A percentile compares a stretch with the other conserved stretches of the same genome.
phyloP scores from a whole-genome alignment of 2,329 filamentous ascomycete genomes.

The Paraphaeosphaeria minitans region DNA sequence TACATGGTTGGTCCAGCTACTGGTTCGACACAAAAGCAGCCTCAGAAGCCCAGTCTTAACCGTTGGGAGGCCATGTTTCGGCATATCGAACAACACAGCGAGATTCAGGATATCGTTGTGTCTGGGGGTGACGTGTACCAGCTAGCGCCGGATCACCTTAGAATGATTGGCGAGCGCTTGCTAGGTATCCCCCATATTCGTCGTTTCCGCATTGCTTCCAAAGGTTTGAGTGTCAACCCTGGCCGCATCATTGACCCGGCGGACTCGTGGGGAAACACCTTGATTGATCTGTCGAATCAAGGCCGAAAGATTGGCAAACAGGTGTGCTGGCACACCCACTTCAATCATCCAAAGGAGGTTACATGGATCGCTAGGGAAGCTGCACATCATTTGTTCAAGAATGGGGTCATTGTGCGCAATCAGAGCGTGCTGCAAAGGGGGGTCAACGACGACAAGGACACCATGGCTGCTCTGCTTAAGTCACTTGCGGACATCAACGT shows the following conservation, averaged over 20 bases:
- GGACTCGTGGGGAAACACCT: slow-evolving; percentile 60
- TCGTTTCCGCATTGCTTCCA: slow-evolving; percentile 66
- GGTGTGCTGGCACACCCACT: slow-evolving; percentile 68
- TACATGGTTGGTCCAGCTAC: slow-evolving; percentile 64
- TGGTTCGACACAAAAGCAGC: slow-evolving; percentile 51
- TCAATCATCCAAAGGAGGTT: slow-evolving; percentile 67
- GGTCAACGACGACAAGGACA: slow-evolving; percentile 61
- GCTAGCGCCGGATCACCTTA: slow-evolving; percentile 58
- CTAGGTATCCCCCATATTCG: slow-evolving; percentile 63
- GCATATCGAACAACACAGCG: slow-evolving; percentile 59
- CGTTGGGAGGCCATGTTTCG: slow-evolving; percentile 63
- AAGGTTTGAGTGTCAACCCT: slow-evolving; percentile 65
- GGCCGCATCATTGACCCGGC: slow-evolving; percentile 58
- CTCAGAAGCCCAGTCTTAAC: slow-evolving; percentile 47
- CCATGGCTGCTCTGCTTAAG: slow-evolving; percentile 61
- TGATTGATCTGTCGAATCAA: slow-evolving; percentile 58
- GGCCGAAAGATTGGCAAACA: slow-evolving; percentile 62
- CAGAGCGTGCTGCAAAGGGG: slow-evolving; percentile 65
- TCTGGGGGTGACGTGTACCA: slow-evolving; percentile 68
- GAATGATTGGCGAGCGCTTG: slow-evolving; percentile 59
- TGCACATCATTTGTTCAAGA: slow-evolving; percentile 56
- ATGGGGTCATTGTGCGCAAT: slow-evolving; percentile 63
- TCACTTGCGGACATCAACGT: slow-evolving; percentile 62
- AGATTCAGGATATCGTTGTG: slow-evolving; percentile 64
- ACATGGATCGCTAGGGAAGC: slow-evolving; percentile 64